These are phyloP conservation scores for Neofusicoccum ribis DNA, from an alignment of 2,329 filamentous ascomycete species.

Conservation along the genomic window DNA sequence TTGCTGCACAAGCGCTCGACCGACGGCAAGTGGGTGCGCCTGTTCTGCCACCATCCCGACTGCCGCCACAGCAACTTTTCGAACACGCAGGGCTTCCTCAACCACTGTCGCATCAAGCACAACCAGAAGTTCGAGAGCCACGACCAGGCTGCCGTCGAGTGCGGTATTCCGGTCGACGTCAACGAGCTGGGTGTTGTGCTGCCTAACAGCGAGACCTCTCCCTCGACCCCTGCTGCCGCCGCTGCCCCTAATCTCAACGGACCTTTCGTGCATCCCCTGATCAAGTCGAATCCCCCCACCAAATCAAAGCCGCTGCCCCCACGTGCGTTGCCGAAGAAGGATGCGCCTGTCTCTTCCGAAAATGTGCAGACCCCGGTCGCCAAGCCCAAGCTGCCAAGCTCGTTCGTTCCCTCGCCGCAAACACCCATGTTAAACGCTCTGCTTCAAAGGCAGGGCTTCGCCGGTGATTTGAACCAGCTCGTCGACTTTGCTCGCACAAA, in stretches of 20 bases:
- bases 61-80: constrained; percentile 90
- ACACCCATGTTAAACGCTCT: constrained; percentile 45
- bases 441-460: constrained; percentile 43
- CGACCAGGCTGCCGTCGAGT: constrained; percentile 86
- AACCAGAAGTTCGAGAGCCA: constrained; percentile 93
- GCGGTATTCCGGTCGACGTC: constrained; percentile 77
- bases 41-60: constrained; percentile 70
- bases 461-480: constrained; percentile 40
- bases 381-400: constrained; percentile 13
- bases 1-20: constrained; percentile 79
- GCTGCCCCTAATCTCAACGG: constrained; percentile 23
- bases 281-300: constrained; percentile 20
- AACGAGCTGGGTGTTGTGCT: constrained; percentile 49
- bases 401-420: constrained; percentile 40
- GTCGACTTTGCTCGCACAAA: constrained; percentile 38
- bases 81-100: constrained; percentile 98
- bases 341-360: not conserved
- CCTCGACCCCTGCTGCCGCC: constrained; percentile 21
- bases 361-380: constrained; percentile 1
- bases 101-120: constrained; percentile 96
- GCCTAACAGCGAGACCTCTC: constrained; percentile 23
- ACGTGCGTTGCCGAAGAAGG: constrained; percentile 14
- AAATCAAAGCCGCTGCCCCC: constrained; percentile 19
- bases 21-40: constrained; percentile 82
- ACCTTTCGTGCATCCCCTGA: constrained; percentile 38